Conservation (phyloP, 345 rosid genomes). For the Ceriops zippeliana region DNA sequence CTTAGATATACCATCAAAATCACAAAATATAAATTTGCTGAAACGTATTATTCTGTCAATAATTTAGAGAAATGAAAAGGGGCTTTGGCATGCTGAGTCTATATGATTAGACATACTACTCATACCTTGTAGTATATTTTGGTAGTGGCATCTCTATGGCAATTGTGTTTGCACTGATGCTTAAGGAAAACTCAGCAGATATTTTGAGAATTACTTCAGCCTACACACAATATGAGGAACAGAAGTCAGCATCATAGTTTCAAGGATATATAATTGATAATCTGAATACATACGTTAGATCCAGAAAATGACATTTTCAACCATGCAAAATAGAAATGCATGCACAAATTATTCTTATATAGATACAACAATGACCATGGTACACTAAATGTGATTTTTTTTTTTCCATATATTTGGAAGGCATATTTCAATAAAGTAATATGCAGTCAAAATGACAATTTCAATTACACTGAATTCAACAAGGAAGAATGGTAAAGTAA, state of each 20-base stretch:
- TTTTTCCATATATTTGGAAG: too few species aligned
- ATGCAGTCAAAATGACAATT: too few species aligned
- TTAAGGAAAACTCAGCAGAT: constrained; percentile 76
- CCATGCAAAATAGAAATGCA: neutral
- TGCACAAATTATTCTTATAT: too few species aligned
- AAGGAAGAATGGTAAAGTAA: neutral
- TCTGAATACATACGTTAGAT: neutral
- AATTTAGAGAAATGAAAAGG: constrained; percentile 1
- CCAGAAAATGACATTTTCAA: neutral
- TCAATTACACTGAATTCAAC: too few species aligned
- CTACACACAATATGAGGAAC: constrained; percentile 40
- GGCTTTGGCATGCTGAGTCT: neutral
- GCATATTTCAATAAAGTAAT: too few species aligned
- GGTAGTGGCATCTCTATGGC: constrained; percentile 89
- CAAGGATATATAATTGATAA: neutral
- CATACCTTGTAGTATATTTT: constrained; percentile 79
- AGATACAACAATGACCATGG: too few species aligned
- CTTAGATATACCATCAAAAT: neutral
- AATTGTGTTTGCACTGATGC: constrained; percentile 80
- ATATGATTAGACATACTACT: neutral
- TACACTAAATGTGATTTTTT: too few species aligned
- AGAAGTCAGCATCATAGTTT: neutral
- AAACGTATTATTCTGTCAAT: neutral
- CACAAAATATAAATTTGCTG: neutral
- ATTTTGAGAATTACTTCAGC: constrained; percentile 90